These are phyloP conservation scores for Claviceps spartinae DNA, from an alignment of 2,329 filamentous ascomycete genomes.

Conservation along the genomic window DNA sequence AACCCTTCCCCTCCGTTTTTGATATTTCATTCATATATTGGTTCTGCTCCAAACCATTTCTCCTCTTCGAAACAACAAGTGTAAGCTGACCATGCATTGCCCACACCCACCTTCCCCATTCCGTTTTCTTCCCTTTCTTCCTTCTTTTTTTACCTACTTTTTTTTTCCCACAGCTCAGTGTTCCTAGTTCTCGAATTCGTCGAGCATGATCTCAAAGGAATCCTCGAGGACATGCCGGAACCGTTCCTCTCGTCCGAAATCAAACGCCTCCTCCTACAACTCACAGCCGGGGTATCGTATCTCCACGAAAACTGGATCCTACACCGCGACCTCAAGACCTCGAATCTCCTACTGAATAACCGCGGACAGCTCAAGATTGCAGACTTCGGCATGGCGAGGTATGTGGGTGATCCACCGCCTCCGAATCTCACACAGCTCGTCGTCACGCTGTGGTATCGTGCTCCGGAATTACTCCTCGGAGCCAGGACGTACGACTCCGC, in stretches of 20 bases:
- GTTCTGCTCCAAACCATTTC: not conserved
- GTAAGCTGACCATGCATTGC: not conserved
- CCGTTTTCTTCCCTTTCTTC: not conserved
- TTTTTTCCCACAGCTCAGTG: constrained; percentile 40
- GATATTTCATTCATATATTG: not conserved
- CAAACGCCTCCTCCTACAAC: constrained; percentile 78
- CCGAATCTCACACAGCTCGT: constrained; percentile 79
- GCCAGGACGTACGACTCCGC: constrained; percentile 58
- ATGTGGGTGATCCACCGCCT: constrained; percentile 65
- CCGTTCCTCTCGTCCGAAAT: constrained; percentile 86
- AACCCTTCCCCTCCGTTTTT: not conserved
- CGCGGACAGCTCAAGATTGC: constrained; percentile 89
- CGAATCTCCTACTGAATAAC: constrained; percentile 89
- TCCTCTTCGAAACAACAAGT: too few relatives aligned
- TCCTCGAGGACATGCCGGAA: constrained; percentile 88
- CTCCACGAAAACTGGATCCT: constrained; percentile 85
- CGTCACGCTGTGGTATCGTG: constrained; percentile 93
- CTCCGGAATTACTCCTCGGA: constrained; percentile 80
- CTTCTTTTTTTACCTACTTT: not conserved
- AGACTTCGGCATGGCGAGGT: constrained; percentile 95
- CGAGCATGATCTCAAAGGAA: constrained; percentile 88
- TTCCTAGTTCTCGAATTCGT: constrained; percentile 95
- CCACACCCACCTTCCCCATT: too few relatives aligned
- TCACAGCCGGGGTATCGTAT: constrained; percentile 67
- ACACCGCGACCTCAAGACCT: constrained; percentile 86